Evolutionary conservation across 2,329 filamentous ascomycete genomes (phyloP).

Genomic region (Curvularia sp.): DNA sequence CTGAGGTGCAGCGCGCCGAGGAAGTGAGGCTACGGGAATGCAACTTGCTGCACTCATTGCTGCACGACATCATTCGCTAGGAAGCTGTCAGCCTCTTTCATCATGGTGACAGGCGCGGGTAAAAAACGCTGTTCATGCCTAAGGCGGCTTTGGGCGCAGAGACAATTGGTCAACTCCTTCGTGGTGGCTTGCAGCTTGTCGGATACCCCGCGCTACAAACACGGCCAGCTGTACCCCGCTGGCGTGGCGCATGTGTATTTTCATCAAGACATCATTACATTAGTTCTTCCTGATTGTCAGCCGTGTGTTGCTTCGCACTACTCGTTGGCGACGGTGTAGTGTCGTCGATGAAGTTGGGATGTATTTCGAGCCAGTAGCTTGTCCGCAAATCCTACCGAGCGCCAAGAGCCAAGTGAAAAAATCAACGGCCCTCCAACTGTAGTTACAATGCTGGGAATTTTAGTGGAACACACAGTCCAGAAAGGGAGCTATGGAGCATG

Average conservation of each 20-base stretch:
- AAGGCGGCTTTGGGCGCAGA: not conserved
- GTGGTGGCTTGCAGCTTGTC: slow-evolving; percentile 3
- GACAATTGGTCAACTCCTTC: not conserved
- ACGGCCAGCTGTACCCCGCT: not conserved
- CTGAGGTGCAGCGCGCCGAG: not conserved
- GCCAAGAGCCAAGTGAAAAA: not conserved
- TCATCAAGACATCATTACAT: not conserved
- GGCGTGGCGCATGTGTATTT: not conserved
- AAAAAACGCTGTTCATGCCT: not conserved
- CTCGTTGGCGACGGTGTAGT: not conserved
- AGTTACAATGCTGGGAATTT: not conserved
- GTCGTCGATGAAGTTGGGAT: not conserved
- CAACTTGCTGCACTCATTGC: not conserved
- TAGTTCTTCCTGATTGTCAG: not conserved
- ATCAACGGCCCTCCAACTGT: not conserved
- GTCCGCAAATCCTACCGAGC: slow-evolving; percentile 3
- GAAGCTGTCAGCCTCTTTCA: not conserved
- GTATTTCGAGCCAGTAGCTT: not conserved
- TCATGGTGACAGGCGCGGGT: not conserved
- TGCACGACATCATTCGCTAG: not conserved
- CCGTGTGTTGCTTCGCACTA: not conserved
- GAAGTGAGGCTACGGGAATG: not conserved
- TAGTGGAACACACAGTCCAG: not conserved
- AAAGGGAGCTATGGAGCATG: not conserved
- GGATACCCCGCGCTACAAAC: slow-evolving; percentile 1